Evolutionary conservation across 148 eudicot species (phyloP).

Genomic region (Dianthus caryophyllus): DNA sequence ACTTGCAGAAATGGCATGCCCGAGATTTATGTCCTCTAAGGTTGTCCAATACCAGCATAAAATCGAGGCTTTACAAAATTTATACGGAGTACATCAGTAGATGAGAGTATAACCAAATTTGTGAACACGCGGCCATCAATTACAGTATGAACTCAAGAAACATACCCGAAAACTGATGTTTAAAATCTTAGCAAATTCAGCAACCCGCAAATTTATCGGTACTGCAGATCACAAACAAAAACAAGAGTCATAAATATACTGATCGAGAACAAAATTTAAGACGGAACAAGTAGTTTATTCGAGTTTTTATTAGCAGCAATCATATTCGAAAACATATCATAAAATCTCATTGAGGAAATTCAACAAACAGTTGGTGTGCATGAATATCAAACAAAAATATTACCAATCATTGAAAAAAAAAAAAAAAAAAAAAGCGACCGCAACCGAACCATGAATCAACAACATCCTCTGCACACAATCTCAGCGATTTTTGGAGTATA

Average conservation of each 20-base stretch:
- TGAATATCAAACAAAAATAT: background rate
- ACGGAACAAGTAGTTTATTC: too few relatives aligned
- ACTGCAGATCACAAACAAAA: background rate
- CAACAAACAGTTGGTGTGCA: conserved; percentile 14
- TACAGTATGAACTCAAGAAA: too few relatives aligned
- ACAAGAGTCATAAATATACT: too few relatives aligned
- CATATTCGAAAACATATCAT: too few relatives aligned
- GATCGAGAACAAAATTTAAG: too few relatives aligned
- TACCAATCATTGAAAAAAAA: too few relatives aligned
- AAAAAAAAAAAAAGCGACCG: too few relatives aligned
- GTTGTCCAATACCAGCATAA: conserved; percentile 25
- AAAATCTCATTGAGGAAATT: conserved; percentile 16
- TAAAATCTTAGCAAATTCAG: background rate
- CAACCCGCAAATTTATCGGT: background rate
- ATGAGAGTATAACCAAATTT: conserved; percentile 28
- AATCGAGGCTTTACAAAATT: conserved; percentile 21
- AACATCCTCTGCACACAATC: background rate
- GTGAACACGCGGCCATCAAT: background rate
- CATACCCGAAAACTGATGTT: background rate
- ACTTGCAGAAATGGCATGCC: conserved; percentile 28
- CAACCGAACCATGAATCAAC: background rate
- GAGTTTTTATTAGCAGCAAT: too few relatives aligned
- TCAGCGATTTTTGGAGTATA: background rate
- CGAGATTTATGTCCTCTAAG: conserved; percentile 20
- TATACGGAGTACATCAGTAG: background rate